phyloP scores from a whole-genome alignment of 768 basidiomycete species.

The Tylopilus vinaceipallidus region DNA sequence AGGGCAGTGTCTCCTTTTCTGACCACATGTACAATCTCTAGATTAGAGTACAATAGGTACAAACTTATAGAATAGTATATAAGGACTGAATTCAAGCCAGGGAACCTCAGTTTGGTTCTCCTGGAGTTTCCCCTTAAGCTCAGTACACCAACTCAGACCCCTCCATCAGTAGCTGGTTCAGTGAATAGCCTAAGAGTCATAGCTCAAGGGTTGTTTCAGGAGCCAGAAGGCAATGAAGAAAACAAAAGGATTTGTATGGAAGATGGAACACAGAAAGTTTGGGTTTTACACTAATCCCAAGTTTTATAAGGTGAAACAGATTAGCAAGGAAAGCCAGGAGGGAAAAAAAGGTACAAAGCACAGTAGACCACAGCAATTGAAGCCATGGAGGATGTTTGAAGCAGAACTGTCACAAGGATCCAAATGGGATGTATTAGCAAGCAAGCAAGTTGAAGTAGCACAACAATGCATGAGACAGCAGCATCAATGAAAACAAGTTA shows the following conservation, averaged over 20 bases:
- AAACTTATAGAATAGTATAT: too few species aligned
- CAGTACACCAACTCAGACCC: too few species aligned
- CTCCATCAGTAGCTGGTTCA: too few species aligned
- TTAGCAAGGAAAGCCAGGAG: not conserved
- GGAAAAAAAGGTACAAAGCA: not conserved
- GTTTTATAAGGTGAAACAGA: conserved; percentile 1
- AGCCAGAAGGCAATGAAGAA: conserved; percentile 1
- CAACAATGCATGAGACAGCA: not conserved
- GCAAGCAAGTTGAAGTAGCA: not conserved
- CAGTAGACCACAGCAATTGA: not conserved
- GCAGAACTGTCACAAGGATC: not conserved
- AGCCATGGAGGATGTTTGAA: conserved; percentile 1
- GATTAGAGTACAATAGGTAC: too few species aligned
- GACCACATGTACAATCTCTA: too few species aligned
- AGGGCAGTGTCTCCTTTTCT: too few species aligned
- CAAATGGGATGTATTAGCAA: not conserved
- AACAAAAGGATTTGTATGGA: conserved; percentile 10
- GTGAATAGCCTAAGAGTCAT: too few species aligned
- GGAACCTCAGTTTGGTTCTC: too few species aligned
- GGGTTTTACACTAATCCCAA: conserved; percentile 1
- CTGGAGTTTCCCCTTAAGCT: too few species aligned
- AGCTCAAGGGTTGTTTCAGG: too few species aligned
- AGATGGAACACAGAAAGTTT: not conserved
- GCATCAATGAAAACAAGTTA: not conserved
- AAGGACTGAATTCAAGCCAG: too few species aligned